A percentile compares a stretch with the other conserved stretches of the same genome.
These are phyloP conservation scores for Firmiana major DNA, from an alignment of 345 rosid species.

Conservation along the genomic window DNA sequence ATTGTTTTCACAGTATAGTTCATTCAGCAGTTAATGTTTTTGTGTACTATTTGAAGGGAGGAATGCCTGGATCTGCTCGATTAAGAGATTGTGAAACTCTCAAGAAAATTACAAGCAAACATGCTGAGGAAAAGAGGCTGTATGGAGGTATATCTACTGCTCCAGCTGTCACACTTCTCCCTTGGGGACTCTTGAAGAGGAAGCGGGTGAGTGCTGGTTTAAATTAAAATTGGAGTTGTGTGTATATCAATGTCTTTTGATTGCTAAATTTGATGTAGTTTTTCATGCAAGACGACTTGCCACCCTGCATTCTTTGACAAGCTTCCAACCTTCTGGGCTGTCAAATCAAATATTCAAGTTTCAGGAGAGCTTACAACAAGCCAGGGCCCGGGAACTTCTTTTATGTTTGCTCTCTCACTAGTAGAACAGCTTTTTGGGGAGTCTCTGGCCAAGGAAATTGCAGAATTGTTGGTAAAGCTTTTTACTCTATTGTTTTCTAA, in stretches of 20 bases:
- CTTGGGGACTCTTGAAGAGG: slow-evolving; percentile 84
- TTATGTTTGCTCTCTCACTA: slow-evolving; percentile 72
- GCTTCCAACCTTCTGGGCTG: slow-evolving; percentile 94
- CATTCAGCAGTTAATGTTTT: background rate
- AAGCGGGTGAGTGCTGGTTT: slow-evolving; percentile 48
- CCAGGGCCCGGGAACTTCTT: slow-evolving; percentile 92
- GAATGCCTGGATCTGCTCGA: slow-evolving; percentile 94
- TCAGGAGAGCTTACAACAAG: slow-evolving; percentile 92
- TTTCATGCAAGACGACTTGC: slow-evolving; percentile 73
- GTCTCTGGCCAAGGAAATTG: slow-evolving; percentile 54
- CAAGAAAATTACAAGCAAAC: slow-evolving; percentile 62
- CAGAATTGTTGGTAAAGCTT: slow-evolving; percentile 54
- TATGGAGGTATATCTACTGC: slow-evolving; percentile 92
- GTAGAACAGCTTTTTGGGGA: slow-evolving; percentile 85
- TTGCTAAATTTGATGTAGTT: slow-evolving; percentile 48
- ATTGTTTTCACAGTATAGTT: background rate
- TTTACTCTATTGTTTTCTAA: background rate
- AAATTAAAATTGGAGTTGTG: background rate
- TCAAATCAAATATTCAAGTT: slow-evolving; percentile 74
- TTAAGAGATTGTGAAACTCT: slow-evolving; percentile 75
- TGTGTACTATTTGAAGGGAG: slow-evolving; percentile 53
- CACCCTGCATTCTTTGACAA: slow-evolving; percentile 77
- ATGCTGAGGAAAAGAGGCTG: slow-evolving; percentile 66
- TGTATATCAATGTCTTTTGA: slow-evolving; percentile 11
- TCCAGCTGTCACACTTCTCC: slow-evolving; percentile 90